Evolutionary conservation across 106 monocot genomes (phyloP).

Genomic region (Acorus gramineus): DNA sequence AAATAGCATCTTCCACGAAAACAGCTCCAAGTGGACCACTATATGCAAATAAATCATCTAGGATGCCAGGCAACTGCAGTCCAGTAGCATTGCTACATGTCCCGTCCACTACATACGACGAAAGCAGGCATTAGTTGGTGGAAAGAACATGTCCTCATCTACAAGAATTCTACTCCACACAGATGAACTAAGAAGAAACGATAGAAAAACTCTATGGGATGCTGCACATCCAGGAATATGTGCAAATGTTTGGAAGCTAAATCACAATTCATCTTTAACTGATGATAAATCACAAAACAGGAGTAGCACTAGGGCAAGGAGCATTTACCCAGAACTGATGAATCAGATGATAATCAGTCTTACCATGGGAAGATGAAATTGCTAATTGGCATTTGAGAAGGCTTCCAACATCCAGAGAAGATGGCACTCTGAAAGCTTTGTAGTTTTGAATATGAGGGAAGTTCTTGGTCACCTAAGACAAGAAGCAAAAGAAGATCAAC

Average conservation of each 20-base stretch:
- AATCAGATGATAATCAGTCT: neutral
- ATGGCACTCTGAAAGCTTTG: constrained; percentile 50
- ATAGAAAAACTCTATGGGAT: too few relatives aligned
- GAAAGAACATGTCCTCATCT: neutral
- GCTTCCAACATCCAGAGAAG: constrained; percentile 25
- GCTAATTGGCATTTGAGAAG: constrained; percentile 72
- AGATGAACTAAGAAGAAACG: too few relatives aligned
- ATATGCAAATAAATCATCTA: constrained; percentile 83
- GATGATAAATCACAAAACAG: too few relatives aligned
- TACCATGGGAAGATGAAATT: constrained; percentile 54
- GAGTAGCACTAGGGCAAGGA: too few relatives aligned
- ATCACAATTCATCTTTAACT: too few relatives aligned
- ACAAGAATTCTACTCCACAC: too few relatives aligned
- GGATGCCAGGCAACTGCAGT: constrained; percentile 75
- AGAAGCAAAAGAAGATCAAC: neutral
- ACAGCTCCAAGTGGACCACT: constrained; percentile 71
- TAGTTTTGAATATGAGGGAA: constrained; percentile 72
- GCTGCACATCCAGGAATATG: too few relatives aligned
- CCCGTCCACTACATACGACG: constrained; percentile 28
- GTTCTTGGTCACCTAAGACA: constrained; percentile 51
- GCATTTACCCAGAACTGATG: too few relatives aligned
- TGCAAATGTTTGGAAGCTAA: too few relatives aligned
- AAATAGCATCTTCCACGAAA: constrained; percentile 32
- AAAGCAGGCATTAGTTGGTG: neutral
- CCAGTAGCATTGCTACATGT: constrained; percentile 52